Percentiles rank a stretch among this genome's conserved stretches.
These are phyloP conservation scores for Fragosphaeria purpurea DNA, from an alignment of 2,329 filamentous ascomycete genomes.

Conservation along the genomic window DNA sequence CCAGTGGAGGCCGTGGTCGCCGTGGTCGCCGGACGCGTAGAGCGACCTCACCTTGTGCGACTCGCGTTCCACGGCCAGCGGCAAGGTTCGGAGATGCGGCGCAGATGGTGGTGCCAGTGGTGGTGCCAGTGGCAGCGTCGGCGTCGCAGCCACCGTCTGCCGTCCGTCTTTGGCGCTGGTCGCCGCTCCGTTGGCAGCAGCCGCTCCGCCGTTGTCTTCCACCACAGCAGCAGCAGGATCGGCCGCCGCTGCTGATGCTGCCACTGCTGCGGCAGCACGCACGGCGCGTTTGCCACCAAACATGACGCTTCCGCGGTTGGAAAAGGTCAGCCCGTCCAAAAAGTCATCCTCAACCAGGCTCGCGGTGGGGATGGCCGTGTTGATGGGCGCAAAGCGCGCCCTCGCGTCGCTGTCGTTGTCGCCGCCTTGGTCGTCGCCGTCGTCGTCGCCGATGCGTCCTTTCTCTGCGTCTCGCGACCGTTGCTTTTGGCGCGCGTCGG, in stretches of 20 bases:
- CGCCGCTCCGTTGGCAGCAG: too few species aligned
- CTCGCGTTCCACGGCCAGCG: conserved; percentile 49
- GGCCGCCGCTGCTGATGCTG: neutral
- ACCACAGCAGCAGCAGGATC: neutral
- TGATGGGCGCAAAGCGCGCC: conserved; percentile 32
- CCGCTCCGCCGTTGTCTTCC: too few species aligned
- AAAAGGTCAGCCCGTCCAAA: conserved; percentile 47
- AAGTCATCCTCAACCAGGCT: conserved; percentile 49
- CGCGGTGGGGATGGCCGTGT: conserved; percentile 46
- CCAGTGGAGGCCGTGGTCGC: conserved; percentile 25
- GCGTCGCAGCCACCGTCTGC: conserved; percentile 8
- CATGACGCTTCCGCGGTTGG: conserved; percentile 55
- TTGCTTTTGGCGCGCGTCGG: conserved; percentile 4
- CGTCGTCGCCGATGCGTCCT: neutral
- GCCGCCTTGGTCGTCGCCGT: neutral
- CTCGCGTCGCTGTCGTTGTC: neutral
- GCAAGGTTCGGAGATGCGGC: conserved; percentile 32
- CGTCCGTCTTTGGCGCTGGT: too few species aligned
- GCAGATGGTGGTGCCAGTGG: neutral
- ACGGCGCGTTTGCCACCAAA: conserved; percentile 37
- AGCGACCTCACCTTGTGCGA: conserved; percentile 59
- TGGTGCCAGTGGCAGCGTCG: conserved; percentile 7
- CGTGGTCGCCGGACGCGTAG: conserved; percentile 45
- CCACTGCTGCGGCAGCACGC: conserved; percentile 7
- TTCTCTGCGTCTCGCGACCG: neutral